Conservation (phyloP, 768 basidiomycete genomes). For the Cubamyces lactineus region DNA sequence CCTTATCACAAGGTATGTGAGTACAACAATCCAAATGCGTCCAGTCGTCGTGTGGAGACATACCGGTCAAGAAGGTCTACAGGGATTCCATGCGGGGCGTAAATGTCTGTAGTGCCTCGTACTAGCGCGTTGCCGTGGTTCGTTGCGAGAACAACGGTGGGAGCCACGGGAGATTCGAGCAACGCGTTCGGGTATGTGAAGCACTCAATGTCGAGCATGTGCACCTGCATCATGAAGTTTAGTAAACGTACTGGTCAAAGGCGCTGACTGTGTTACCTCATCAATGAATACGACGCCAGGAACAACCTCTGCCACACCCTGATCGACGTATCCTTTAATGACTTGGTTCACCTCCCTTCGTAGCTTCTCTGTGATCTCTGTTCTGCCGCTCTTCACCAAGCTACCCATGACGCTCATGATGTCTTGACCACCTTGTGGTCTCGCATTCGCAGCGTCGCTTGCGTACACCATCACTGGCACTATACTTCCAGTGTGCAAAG, state of each 20-base stretch:
- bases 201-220: conserved; percentile 99
- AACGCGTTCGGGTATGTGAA: conserved; percentile 98
- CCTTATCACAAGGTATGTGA: conserved; percentile 39
- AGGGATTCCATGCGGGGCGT: conserved; percentile 92
- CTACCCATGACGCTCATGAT: conserved; percentile 98
- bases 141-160: conserved; percentile 95
- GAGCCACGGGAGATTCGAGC: conserved; percentile 95
- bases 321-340: conserved; percentile 95
- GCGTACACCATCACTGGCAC: too few relatives aligned
- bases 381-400: conserved; percentile 89
- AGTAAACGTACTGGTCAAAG: not conserved
- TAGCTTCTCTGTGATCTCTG: conserved; percentile 97
- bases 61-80: conserved; percentile 93
- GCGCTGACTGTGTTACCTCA: conserved; percentile 60
- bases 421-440: conserved; percentile 95
- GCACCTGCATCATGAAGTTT: conserved; percentile 66
- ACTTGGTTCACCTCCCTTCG: conserved; percentile 96
- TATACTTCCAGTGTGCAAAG: too few relatives aligned
- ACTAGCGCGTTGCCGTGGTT: conserved; percentile 93
- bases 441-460: conserved; percentile 94
- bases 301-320: conserved; percentile 96
- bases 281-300: conserved; percentile 99
- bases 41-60: conserved; percentile 24
- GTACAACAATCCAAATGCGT: not conserved
- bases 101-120: conserved; percentile 89